Evolutionary conservation across 2,329 filamentous ascomycete species (phyloP), one percentile per base, ranked within the genome.

Genomic region (Alternaria gaisen): DNA sequence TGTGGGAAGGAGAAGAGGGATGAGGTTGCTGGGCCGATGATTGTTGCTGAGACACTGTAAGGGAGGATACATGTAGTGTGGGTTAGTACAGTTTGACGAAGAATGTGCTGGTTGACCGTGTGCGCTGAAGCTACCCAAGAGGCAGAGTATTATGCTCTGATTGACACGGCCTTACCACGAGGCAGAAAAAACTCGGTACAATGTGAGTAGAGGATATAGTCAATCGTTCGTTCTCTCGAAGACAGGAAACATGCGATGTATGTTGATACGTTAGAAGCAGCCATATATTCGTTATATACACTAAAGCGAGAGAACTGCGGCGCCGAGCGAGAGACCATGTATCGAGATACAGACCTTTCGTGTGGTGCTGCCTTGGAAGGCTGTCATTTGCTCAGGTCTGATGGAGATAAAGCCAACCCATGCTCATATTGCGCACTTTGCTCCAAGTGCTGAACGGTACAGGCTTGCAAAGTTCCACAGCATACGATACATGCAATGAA

Each of bases 11-110:
- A 81, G 77, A 84, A 80, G 71, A 80, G 80, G 54, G 82, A 84
- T 28, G 83, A 83, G 9, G 80, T 85, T 47, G 78, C 84, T 28
- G 80, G 81, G 28, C 80, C 85, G 44, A 81, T 83, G 72, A 77
- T 86, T 64, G 74, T 83, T 40, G 69, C 72, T 32, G 63, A 70
- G 52, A 70, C 62, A 2, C 32, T 76, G 41, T 77, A 56, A 61
- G 50, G n/a, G 14, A 20, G 5, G 24, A 12, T n/a, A 8, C 5
- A 26, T 22, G n/a, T 20, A 12, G 3, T 40, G 36, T 40, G n/a
- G n/a, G 36, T 14, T 38, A n/a, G 34, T 26, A 26, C 24, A 26
- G 5, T 26, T 26, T 26, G 24, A 26, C 2, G 24, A 26, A 26
- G 24, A 26, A 8, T 26, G 24, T 5, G 14, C 36, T 40, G 14